Evolutionary conservation across 768 basidiomycete genomes (phyloP).

Genomic region (Suillus cothurnatus): DNA sequence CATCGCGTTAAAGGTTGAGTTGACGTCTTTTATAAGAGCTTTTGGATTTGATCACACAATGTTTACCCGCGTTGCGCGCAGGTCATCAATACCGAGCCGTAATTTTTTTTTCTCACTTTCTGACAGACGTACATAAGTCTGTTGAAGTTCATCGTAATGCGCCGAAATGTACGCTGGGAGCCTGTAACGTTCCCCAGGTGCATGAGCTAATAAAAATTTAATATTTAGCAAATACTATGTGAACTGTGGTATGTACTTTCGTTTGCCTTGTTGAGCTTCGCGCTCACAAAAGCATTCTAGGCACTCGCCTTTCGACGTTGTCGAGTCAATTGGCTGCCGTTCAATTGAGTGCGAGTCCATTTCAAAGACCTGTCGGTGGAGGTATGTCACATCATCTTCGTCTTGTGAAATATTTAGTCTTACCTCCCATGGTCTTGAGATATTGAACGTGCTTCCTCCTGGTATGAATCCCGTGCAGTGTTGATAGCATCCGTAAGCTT

Average conservation of each 20-base stretch:
- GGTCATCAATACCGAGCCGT: too few species aligned
- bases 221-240: background rate
- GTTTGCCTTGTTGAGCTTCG: background rate
- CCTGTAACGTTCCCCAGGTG: background rate
- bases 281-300: background rate
- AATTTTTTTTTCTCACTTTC: too few species aligned
- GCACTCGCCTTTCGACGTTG: background rate
- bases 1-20: too few species aligned
- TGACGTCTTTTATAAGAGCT: too few species aligned
- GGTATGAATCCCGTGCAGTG: background rate
- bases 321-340: background rate
- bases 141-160: too few species aligned
- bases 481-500: background rate
- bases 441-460: background rate
- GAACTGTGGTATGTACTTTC: background rate
- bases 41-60: too few species aligned
- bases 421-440: background rate
- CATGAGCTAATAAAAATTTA: background rate
- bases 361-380: background rate
- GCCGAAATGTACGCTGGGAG: too few species aligned
- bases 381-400: background rate
- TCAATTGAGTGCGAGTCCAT: background rate
- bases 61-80: too few species aligned
- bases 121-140: too few species aligned
- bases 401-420: background rate